phyloP scores from a whole-genome alignment of 192 early-diverging fungal species.

The Backusella macrospora region DNA sequence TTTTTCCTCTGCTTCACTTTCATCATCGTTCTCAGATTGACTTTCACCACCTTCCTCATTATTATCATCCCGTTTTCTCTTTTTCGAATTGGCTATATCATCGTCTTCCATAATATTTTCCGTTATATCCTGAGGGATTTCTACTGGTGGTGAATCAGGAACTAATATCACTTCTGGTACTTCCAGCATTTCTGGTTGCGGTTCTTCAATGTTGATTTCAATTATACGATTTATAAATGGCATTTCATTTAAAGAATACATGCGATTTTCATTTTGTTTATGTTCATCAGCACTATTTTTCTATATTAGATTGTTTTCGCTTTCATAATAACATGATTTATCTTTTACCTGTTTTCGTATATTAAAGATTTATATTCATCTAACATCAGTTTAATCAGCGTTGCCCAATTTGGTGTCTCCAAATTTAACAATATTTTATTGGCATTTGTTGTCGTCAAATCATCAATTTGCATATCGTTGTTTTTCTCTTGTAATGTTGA shows the following conservation, averaged over 20 bases:
- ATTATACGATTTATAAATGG: background rate
- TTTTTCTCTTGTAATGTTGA: background rate
- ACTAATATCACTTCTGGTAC: background rate
- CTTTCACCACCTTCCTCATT: constrained; percentile 14
- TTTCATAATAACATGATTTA: background rate
- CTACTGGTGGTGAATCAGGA: background rate
- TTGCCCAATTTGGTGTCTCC: background rate
- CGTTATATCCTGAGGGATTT: background rate
- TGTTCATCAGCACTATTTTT: background rate
- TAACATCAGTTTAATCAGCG: background rate
- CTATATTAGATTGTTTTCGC: background rate
- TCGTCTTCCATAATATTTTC: constrained; percentile 10
- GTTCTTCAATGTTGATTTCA: background rate
- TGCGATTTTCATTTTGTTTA: background rate
- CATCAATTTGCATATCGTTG: background rate
- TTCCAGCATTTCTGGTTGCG: background rate
- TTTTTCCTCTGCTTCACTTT: constrained; percentile 37
- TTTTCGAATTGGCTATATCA: background rate
- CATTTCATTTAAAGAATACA: background rate
- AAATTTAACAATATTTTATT: background rate
- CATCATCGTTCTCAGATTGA: constrained; percentile 30
- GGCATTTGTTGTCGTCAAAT: background rate
- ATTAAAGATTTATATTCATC: constrained; percentile 6
- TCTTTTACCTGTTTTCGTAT: background rate
- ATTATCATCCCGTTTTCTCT: constrained; percentile 16